These are phyloP conservation scores for Boletus speciosus DNA, from an alignment of 768 basidiomycete genomes.

Conservation along the genomic window DNA sequence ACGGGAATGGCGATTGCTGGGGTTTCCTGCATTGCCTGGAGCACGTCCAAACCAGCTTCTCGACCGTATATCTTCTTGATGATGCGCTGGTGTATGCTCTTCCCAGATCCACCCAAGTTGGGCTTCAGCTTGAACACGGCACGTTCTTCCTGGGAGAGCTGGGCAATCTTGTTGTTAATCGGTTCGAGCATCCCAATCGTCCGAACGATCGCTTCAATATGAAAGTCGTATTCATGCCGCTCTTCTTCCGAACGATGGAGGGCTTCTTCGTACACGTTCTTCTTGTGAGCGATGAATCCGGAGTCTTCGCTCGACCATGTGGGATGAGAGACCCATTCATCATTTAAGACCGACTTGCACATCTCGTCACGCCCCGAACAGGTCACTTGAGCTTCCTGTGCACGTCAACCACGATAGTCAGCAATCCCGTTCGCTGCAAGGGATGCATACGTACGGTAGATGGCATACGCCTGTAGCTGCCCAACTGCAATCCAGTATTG, in stretches of 20 bases:
- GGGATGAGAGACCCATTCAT: constrained; percentile 98
- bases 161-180: constrained; percentile 80
- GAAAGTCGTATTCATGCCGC: constrained; percentile 98
- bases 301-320: constrained; percentile 94
- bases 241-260: constrained; percentile 96
- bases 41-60: constrained; percentile 76
- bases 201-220: constrained; percentile 91
- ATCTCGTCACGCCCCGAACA: constrained; percentile 97
- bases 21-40: constrained; percentile 88
- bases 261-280: constrained; percentile 96
- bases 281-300: constrained; percentile 85
- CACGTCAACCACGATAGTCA: not conserved
- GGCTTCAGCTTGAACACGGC: constrained; percentile 82
- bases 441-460: constrained; percentile 53
- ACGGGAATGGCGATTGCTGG: constrained; percentile 87
- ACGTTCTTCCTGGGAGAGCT: constrained; percentile 76
- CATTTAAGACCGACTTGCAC: constrained; percentile 94
- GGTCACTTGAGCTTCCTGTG: constrained; percentile 77
- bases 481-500: constrained; percentile 70
- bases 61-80: constrained; percentile 97
- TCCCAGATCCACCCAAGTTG: constrained; percentile 77
- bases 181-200: constrained; percentile 92
- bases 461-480: constrained; percentile 88
- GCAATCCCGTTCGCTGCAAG: not conserved
- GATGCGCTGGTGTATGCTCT: constrained; percentile 88